Conservation (phyloP, 768 basidiomycete species). For the Glaciozyma antarctica region DNA sequence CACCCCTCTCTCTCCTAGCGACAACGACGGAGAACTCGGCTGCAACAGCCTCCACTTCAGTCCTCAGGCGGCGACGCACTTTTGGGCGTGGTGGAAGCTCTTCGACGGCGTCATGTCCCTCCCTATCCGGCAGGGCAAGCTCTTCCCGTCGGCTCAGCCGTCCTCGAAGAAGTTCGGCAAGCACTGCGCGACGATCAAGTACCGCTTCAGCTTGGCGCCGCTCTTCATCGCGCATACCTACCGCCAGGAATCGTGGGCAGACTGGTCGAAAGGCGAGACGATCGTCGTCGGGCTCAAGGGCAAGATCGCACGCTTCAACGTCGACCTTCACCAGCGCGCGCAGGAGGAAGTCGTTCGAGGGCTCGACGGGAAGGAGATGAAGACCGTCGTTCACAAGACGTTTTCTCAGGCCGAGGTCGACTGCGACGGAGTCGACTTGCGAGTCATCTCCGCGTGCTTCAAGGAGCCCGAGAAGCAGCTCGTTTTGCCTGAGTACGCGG, state of each 20-base stretch:
- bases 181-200: slow-evolving; percentile 84
- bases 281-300: slow-evolving; percentile 79
- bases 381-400: slow-evolving; percentile 61
- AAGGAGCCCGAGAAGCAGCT: slow-evolving; percentile 57
- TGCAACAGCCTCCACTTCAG: slow-evolving; percentile 59
- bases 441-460: slow-evolving; percentile 69
- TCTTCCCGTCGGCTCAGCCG: slow-evolving; percentile 57
- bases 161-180: slow-evolving; percentile 78
- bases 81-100: slow-evolving; percentile 82
- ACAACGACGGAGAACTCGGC: slow-evolving; percentile 30
- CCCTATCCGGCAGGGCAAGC: slow-evolving; percentile 78
- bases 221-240: slow-evolving; percentile 81
- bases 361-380: slow-evolving; percentile 49
- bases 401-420: slow-evolving; percentile 82
- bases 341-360: slow-evolving; percentile 62
- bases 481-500: slow-evolving; percentile 43
- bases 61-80: slow-evolving; percentile 74
- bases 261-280: slow-evolving; percentile 69
- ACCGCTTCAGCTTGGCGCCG: slow-evolving; percentile 64
- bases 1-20: background rate
- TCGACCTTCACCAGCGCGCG: slow-evolving; percentile 84
- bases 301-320: slow-evolving; percentile 66
- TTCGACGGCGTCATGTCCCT: slow-evolving; percentile 70
- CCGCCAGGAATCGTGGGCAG: slow-evolving; percentile 65
- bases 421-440: slow-evolving; percentile 63